Base-by-base conservation (phyloP, 108 stramenopile species). In the Chaetoceros muelleri region DNA sequence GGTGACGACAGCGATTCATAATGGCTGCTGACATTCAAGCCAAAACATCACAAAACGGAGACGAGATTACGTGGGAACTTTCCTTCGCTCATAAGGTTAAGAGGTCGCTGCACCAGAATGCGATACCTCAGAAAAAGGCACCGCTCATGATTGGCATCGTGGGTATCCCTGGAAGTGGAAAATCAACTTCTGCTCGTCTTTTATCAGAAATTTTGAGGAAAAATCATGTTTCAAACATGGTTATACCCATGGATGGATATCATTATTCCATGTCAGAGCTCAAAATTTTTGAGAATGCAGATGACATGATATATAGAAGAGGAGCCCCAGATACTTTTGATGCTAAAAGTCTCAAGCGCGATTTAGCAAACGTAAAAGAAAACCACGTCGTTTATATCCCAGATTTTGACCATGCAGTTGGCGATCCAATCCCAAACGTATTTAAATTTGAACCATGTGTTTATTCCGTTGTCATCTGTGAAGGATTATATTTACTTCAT, bases 331-430 rank as follows among this genome's bases (percentile, higher is more conserved):
- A 71, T 45, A 74, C 73, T 22, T 74, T 74, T 49, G 65, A 72
- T 52, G 63, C 26, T 1, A 57, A 44, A 24, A 57, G 34, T 18
- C 19, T 57, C 25, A 10, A 17, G 17, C 3, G 7, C 3, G 47
- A 60, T 25, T 48, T 48, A 24, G 25, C n/a, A 16, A 25, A 28
- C 24, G 18, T n/a, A 3, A 0, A 23, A n/a, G 1, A 54, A 3
- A 65, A 57, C 28, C 17, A 22, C 22, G 22, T 23, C 21, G 44
- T 71, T 23, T 20, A 46, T 28, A 25, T 76, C 10, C 76, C 76
- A 7, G 76, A 68, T 28, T 78, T 78, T 60, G 76, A 78, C 53
- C 77, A 79, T 53, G 73, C 72, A 48, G 50, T 63, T 46, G 77
- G 77, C 19, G 77, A 79, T 48, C 77, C 77, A 0, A 54, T 52